A percentile compares a stretch with the other conserved stretches of the same genome.
Conservation (phyloP, 2,329 filamentous ascomycete genomes). For the Dendrostoma leiphaemia region DNA sequence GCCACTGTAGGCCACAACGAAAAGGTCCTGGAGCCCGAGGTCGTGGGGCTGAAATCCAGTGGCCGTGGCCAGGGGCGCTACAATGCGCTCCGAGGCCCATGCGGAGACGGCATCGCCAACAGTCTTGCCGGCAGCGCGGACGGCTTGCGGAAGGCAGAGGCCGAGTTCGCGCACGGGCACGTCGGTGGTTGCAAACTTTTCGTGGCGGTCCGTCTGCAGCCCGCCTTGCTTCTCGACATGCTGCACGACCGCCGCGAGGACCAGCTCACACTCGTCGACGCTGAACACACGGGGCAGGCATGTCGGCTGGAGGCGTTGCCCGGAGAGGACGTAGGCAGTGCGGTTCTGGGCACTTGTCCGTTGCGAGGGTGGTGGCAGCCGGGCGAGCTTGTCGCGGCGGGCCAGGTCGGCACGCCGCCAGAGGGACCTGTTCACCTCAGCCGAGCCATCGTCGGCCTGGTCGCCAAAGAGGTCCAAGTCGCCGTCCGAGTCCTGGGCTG, state of each 20-base stretch:
- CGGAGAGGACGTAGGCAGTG: constrained; percentile 13
- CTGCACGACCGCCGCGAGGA: constrained; percentile 9
- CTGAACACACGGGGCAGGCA: not conserved
- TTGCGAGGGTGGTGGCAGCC: constrained; percentile 2
- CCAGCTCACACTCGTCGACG: constrained; percentile 6
- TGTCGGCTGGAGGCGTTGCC: constrained; percentile 14
- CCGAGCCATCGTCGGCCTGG: not conserved
- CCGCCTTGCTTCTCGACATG: constrained; percentile 11
- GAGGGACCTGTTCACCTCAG: not conserved
- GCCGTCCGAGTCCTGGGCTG: not conserved
- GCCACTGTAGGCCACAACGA: constrained; percentile 14
- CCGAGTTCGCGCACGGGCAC: constrained; percentile 14
- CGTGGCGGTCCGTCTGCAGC: constrained; percentile 12
- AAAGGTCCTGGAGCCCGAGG: constrained; percentile 15
- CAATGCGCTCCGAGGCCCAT: constrained; percentile 4
- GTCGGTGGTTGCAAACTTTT: constrained; percentile 16
- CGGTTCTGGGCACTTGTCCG: constrained; percentile 17
- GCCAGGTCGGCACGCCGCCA: constrained; percentile 12
- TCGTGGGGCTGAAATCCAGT: constrained; percentile 10
- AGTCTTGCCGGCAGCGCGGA: not conserved
- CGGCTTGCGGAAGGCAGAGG: not conserved
- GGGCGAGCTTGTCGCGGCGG: constrained; percentile 13
- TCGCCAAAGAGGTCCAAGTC: constrained; percentile 15
- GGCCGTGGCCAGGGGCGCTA: constrained; percentile 2
- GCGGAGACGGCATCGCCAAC: constrained; percentile 1